Evolutionary conservation across 345 rosid species (phyloP).

Genomic region (Balakata baccata): DNA sequence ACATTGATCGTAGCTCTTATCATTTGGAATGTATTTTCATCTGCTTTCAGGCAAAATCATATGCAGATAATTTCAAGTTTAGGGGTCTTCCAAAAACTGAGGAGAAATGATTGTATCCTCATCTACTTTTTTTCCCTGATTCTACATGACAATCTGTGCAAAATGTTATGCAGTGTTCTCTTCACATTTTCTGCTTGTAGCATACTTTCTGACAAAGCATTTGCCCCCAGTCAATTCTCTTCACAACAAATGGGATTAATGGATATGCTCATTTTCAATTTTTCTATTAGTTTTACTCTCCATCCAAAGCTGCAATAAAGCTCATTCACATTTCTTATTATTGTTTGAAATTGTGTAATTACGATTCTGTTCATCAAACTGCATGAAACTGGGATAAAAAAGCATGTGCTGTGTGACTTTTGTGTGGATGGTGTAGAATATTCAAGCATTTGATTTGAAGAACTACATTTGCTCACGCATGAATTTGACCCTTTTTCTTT

Average conservation of each 20-base stretch:
- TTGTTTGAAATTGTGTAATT: not conserved
- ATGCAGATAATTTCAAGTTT: conserved; percentile 34
- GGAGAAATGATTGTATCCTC: conserved; percentile 24
- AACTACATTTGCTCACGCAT: too few species aligned
- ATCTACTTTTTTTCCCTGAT: not conserved
- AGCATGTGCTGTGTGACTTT: too few species aligned
- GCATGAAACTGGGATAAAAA: not conserved
- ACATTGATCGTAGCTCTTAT: not conserved
- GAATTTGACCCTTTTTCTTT: too few species aligned
- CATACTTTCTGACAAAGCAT: not conserved
- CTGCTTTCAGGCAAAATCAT: conserved; percentile 22
- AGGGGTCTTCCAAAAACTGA: conserved; percentile 33
- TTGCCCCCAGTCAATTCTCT: not conserved
- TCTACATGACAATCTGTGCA: conserved; percentile 5
- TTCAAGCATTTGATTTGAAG: too few species aligned
- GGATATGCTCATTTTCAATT: not conserved
- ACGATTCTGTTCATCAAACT: not conserved
- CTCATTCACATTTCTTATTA: not conserved
- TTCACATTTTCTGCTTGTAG: conserved; percentile 19
- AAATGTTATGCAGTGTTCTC: conserved; percentile 16
- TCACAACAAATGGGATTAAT: conserved; percentile 16
- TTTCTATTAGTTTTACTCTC: not conserved
- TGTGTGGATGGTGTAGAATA: too few species aligned
- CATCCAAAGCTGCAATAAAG: not conserved
- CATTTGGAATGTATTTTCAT: conserved; percentile 2